Conservation (phyloP, 176 grass and related monocot species). For the Pontederia crassipes region DNA sequence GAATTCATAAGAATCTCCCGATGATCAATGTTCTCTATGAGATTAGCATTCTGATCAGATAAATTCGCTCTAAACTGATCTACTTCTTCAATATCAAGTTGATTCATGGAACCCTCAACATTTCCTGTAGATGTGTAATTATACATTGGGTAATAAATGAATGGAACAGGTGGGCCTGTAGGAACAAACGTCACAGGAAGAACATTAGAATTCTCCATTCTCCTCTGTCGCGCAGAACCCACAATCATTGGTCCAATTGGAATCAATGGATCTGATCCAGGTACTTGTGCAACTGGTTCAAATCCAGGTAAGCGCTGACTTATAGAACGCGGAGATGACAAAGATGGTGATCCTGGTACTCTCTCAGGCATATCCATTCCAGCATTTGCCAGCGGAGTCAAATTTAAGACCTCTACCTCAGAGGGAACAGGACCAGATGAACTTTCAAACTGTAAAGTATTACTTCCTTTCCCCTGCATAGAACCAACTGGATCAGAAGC, state of each 20-base stretch:
- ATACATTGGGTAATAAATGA: slow-evolving; percentile 30
- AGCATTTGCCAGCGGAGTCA: slow-evolving; percentile 25
- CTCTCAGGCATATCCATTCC: slow-evolving; percentile 49
- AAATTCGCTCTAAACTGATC: slow-evolving; percentile 37
- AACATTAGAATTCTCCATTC: slow-evolving; percentile 43
- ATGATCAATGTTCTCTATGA: slow-evolving; percentile 31
- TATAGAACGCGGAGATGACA: slow-evolving; percentile 23
- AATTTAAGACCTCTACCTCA: slow-evolving; percentile 44
- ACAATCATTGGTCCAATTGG: slow-evolving; percentile 44
- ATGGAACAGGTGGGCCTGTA: slow-evolving; percentile 62
- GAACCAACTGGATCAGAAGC: slow-evolving; percentile 26
- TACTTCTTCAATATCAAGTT: slow-evolving; percentile 50
- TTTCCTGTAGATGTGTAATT: slow-evolving; percentile 26
- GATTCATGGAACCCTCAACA: slow-evolving; percentile 32
- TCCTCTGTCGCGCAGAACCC: slow-evolving; percentile 48
- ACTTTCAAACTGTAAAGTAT: slow-evolving; percentile 48
- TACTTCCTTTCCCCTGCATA: slow-evolving; percentile 28
- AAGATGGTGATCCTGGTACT: slow-evolving; percentile 18
- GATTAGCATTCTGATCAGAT: slow-evolving; percentile 33
- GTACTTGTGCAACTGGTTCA: slow-evolving; percentile 27
- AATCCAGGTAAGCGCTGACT: slow-evolving; percentile 36
- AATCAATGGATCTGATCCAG: slow-evolving; percentile 45
- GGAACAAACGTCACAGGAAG: slow-evolving; percentile 41
- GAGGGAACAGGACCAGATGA: slow-evolving; percentile 25
- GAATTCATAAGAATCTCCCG: slow-evolving; percentile 32